A percentile compares a stretch with the other conserved stretches of the same genome.
Evolutionary conservation across 2,329 filamentous ascomycete genomes (phyloP).

Genomic region (Epicoccum sorghinum): DNA sequence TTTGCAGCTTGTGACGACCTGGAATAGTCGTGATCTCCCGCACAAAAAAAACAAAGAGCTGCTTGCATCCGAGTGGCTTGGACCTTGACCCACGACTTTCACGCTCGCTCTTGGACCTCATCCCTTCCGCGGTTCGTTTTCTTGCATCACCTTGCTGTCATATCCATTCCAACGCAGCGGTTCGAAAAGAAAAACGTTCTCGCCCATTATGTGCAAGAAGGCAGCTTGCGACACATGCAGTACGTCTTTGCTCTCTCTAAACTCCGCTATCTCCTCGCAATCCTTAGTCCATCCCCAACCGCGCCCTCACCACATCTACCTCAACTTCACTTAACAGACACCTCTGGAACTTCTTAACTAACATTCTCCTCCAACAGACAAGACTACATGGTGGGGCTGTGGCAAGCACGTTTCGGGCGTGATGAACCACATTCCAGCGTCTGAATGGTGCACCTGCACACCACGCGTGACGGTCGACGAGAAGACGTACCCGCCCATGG

Average conservation of each 20-base stretch:
- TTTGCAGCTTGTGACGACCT: background rate
- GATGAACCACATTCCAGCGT: slow-evolving; percentile 63
- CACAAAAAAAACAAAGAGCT: slow-evolving; percentile 13
- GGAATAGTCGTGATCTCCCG: slow-evolving; percentile 4
- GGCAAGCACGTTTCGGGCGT: slow-evolving; percentile 66
- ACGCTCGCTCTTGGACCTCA: background rate
- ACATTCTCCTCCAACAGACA: slow-evolving; percentile 48
- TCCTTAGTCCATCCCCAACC: background rate
- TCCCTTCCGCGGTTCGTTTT: background rate
- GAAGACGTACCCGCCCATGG: slow-evolving; percentile 70
- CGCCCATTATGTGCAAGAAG: slow-evolving; percentile 66
- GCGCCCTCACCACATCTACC: background rate
- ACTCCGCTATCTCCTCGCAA: slow-evolving; percentile 11
- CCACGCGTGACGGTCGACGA: slow-evolving; percentile 67
- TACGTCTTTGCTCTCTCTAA: slow-evolving; percentile 49
- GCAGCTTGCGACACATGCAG: slow-evolving; percentile 67
- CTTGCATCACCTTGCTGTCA: background rate
- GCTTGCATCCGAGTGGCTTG: slow-evolving; percentile 11
- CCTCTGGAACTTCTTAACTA: background rate
- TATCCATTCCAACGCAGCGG: background rate
- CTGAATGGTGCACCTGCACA: slow-evolving; percentile 69
- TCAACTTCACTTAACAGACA: background rate
- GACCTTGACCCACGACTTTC: background rate
- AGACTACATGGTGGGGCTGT: slow-evolving; percentile 70
- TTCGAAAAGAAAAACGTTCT: background rate